Evolutionary conservation across 2,329 filamentous ascomycete genomes (phyloP).

Genomic region (Hymenoscyphus infarciens): DNA sequence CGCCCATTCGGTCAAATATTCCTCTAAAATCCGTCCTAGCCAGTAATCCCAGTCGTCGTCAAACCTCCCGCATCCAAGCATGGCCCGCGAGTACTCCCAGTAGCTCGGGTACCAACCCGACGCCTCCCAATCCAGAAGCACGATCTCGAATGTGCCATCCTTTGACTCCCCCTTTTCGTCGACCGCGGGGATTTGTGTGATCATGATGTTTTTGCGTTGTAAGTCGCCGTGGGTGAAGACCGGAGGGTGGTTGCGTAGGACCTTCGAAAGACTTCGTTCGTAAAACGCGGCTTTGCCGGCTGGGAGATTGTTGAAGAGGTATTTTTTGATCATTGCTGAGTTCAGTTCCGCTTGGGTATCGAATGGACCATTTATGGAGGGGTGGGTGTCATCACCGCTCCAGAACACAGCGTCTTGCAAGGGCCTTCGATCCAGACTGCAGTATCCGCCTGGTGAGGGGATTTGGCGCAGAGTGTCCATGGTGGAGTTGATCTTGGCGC

Average conservation of each 20-base stretch:
- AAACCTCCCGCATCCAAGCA: constrained; percentile 19
- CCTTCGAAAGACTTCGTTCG: not conserved
- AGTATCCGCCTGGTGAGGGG: not conserved
- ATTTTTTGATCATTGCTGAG: not conserved
- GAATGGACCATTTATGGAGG: not conserved
- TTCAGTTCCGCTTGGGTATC: not conserved
- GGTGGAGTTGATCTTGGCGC: not conserved
- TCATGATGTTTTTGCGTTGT: constrained; percentile 22
- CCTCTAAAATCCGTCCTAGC: constrained; percentile 17
- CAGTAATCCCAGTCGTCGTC: constrained; percentile 23
- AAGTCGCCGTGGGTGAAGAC: constrained; percentile 23
- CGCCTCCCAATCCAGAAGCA: constrained; percentile 22
- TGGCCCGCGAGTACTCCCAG: constrained; percentile 22
- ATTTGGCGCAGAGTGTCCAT: not conserved
- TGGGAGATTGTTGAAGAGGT: not conserved
- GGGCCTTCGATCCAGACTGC: not conserved
- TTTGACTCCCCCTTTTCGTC: constrained; percentile 1
- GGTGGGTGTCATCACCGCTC: not conserved
- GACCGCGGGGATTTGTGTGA: constrained; percentile 6
- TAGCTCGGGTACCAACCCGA: constrained; percentile 24
- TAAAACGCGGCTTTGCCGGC: not conserved
- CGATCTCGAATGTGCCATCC: constrained; percentile 6
- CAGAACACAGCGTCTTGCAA: not conserved
- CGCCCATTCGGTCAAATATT: not conserved
- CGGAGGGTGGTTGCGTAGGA: not conserved